Base-by-base conservation (phyloP, 345 rosid genomes). In the Gynandropsis gynandra region DNA sequence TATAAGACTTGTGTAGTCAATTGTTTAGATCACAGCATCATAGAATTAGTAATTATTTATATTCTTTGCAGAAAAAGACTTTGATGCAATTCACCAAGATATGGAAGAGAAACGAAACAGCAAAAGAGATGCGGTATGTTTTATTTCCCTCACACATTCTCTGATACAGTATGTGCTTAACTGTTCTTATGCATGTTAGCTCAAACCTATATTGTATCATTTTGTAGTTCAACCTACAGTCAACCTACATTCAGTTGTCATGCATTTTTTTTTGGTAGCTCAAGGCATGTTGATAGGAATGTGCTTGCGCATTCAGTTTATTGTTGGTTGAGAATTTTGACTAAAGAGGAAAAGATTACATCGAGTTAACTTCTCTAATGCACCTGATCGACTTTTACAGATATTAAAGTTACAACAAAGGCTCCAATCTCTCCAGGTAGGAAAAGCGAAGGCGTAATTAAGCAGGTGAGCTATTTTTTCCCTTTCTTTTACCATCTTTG, bases 91-190 rank as follows among this genome's bases (percentile, higher is more conserved):
- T 19, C 83, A 87, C 56, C 98, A 83, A 66, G 98, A 92, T 69
- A 66, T 80, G 75, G 98, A 87, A 71, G 95, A 78, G 60, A 83
- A 87, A 68, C 95, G 87, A 59, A 78, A 79, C 64, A 87, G 78
- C 94, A 80, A 81, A 79, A 85, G 74, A 76, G 98, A 92, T 42
- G 79, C 72, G 72, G 98, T 92, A 62, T 35, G 84, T 24, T 24
- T 24, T 24, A 56, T 20, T 15, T 27, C 12, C 2, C 8, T 14
- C 29, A 5, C 29, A 24, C 29, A 24, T 24, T 36, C 46, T 42
- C 57, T 58, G 43, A 39, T 53, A 27, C 18, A 16, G 16, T 40
- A 16, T 47, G 46, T 34, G 52, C 54, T 27, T 31, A 20, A 19
- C 7, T 50, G 24, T 49, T n/a, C n/a, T n/a, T n/a, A 44, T 41